Evolutionary conservation across 495 filamentous ascomycete genomes (phyloP).

Genomic region (Hypoxylon cercidicola): DNA sequence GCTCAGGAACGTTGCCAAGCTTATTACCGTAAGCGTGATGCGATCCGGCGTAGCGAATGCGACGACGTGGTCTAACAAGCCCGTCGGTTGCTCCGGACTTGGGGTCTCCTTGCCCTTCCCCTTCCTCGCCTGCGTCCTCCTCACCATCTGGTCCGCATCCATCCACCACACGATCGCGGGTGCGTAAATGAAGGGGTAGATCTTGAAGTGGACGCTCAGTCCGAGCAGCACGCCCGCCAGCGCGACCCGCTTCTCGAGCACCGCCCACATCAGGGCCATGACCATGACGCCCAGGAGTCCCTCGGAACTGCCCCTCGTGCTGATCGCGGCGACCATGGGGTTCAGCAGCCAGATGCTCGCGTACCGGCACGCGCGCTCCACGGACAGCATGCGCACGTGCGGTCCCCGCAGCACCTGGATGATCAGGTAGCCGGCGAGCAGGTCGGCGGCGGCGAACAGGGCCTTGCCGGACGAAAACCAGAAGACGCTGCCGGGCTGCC

Average conservation of each 20-base stretch:
- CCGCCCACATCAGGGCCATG: slow-evolving; percentile 82
- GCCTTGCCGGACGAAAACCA: slow-evolving; percentile 90
- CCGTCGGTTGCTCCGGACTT: neutral
- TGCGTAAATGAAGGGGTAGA: slow-evolving; percentile 97
- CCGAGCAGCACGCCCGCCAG: slow-evolving; percentile 83
- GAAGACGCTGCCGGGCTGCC: slow-evolving; percentile 51
- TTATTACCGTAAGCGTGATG: slow-evolving; percentile 69
- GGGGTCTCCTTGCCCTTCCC: neutral
- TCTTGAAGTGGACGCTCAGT: slow-evolving; percentile 93
- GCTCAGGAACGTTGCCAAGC: slow-evolving; percentile 73
- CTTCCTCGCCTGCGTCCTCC: slow-evolving; percentile 2
- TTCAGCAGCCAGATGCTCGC: slow-evolving; percentile 93
- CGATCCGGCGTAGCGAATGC: slow-evolving; percentile 71
- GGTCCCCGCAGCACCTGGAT: slow-evolving; percentile 63
- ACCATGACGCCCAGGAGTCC: slow-evolving; percentile 88
- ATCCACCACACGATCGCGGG: slow-evolving; percentile 89
- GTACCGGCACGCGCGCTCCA: slow-evolving; percentile 70
- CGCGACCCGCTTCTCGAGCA: slow-evolving; percentile 64
- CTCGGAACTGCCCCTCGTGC: slow-evolving; percentile 92
- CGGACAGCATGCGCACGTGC: slow-evolving; percentile 45
- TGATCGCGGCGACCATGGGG: slow-evolving; percentile 97
- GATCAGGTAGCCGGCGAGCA: slow-evolving; percentile 89
- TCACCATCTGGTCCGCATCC: slow-evolving; percentile 61
- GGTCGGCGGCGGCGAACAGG: slow-evolving; percentile 83
- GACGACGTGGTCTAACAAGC: slow-evolving; percentile 31